A percentile compares a stretch with the other conserved stretches of the same genome.
Conservation (phyloP, 129 eudicot genomes). For the Chrysanthemum makinoi region DNA sequence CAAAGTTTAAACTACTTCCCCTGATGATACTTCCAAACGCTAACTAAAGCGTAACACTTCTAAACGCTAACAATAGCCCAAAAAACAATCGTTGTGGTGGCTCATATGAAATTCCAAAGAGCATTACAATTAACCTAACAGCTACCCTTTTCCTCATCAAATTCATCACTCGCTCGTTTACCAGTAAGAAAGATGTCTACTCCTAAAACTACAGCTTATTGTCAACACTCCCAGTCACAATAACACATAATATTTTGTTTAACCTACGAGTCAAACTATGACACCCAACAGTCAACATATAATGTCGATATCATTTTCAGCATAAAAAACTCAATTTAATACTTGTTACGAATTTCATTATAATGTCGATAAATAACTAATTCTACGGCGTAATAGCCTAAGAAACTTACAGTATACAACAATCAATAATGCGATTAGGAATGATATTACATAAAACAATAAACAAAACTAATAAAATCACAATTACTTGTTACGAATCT, state of each 20-base stretch:
- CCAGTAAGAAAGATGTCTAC: neutral
- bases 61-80: neutral
- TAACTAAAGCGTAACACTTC: neutral
- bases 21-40: neutral
- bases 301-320: neutral
- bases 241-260: neutral
- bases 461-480: no score
- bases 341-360: neutral
- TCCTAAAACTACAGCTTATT: neutral
- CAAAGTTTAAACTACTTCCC: neutral
- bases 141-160: neutral
- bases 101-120: neutral
- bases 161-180: neutral
- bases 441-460: neutral
- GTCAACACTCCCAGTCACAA: neutral
- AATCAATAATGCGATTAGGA: neutral
- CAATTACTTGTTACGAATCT: no score
- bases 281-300: neutral
- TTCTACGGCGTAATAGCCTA: no score
- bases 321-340: neutral
- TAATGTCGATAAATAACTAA: no score
- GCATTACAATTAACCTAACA: neutral
- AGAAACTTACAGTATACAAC: neutral
- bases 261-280: neutral
- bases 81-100: neutral